These are phyloP conservation scores for Dictyostelium capitatum DNA, from an alignment of 78 protist genomes.

Conservation along the genomic window DNA sequence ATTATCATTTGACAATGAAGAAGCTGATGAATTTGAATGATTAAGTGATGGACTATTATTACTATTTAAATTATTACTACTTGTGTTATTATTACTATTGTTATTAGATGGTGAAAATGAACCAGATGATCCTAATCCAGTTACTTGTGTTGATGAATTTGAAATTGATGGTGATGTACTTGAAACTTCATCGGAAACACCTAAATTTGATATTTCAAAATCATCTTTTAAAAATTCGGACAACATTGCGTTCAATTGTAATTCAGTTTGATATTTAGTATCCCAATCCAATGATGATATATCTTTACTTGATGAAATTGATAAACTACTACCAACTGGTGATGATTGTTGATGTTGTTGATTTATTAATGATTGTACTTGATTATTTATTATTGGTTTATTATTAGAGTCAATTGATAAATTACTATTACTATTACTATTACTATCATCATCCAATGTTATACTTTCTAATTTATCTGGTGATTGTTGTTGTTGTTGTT, in stretches of 20 bases:
- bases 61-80: background rate
- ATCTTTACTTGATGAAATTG: constrained; percentile 16
- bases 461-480: background rate
- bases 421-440: background rate
- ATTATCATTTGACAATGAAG: background rate
- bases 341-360: constrained; percentile 13
- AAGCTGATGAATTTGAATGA: background rate
- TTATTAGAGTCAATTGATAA: background rate
- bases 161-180: background rate
- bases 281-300: constrained; percentile 45
- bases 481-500: background rate
- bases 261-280: constrained; percentile 69
- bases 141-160: background rate
- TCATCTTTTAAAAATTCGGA: constrained; percentile 73
- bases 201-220: constrained; percentile 32
- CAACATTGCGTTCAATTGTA: constrained; percentile 55
- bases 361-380: background rate
- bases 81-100: background rate
- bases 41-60: background rate
- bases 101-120: constrained; percentile 4
- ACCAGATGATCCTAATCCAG: constrained; percentile 18
- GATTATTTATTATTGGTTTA: constrained; percentile 5
- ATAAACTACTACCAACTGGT: constrained; percentile 26
- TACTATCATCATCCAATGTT: background rate
- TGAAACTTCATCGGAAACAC: constrained; percentile 16